A percentile compares a stretch with the other conserved stretches of the same genome.
phyloP scores from a whole-genome alignment of 192 early-diverging fungal genomes.

The Linnemannia schmuckeri region DNA sequence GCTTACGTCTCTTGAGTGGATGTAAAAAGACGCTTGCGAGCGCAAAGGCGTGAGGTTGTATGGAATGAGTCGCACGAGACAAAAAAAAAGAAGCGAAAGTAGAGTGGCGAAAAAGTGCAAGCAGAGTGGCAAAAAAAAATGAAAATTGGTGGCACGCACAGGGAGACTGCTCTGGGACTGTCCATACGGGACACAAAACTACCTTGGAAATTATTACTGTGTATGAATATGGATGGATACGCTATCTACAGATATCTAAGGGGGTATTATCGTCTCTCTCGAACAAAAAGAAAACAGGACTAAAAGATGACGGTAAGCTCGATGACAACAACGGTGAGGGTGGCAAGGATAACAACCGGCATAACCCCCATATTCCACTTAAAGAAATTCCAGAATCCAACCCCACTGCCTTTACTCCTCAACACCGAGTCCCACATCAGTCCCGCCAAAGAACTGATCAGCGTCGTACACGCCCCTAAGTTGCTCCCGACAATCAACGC shows the following conservation, averaged over 20 bases:
- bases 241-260: no score
- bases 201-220: no score
- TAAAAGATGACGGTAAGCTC: conserved; percentile 63
- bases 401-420: conserved; percentile 61
- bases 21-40: background rate
- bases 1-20: background rate
- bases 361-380: conserved; percentile 71
- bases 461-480: conserved; percentile 84
- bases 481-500: conserved; percentile 84
- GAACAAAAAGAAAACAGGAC: background rate
- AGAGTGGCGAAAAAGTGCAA: background rate
- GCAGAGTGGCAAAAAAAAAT: background rate
- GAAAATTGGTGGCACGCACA: background rate
- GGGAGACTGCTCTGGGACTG: no score
- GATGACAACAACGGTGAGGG: conserved; percentile 60
- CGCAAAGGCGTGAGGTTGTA: background rate
- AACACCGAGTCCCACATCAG: conserved; percentile 74
- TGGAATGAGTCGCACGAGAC: background rate
- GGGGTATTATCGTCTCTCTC: background rate
- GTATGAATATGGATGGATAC: no score
- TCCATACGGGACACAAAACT: no score
- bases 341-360: conserved; percentile 64
- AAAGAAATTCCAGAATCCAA: conserved; percentile 67
- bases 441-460: conserved; percentile 82
- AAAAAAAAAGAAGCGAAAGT: background rate